Evolutionary conservation across 768 basidiomycete species (phyloP), one percentile per base, ranked within the genome.

Genomic region (Tylopilus subfusipes): DNA sequence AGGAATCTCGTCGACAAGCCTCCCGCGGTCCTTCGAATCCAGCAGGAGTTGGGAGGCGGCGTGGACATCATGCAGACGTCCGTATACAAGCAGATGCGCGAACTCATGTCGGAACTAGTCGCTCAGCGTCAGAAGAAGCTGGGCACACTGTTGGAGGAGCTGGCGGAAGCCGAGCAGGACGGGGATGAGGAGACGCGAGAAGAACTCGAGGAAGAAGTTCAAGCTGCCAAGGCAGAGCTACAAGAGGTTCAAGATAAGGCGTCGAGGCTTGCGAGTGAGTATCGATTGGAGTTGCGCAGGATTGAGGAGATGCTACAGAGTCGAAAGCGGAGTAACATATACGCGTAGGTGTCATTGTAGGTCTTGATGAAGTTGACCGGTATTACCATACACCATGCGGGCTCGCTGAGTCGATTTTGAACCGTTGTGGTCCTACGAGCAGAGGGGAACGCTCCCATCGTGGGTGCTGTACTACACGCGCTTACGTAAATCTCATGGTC

Each of bases 1-100:
- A 68, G 67, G 5, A 62, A 63, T 5, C 63, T 85, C 38, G 42
- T 80, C 4, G 59, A 66, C 34, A 76, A 72, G 33, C 49, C 59
- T 1, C 76, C 78, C 0, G 54, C 73, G 0, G 65, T 73, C 0
- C 69, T 85, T 13, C 76, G 73, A 21, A 82, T 85, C 47, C 83
- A 84, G 58, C 63, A 63, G n/a, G 83, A 85, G 60, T 68, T 84
- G 3, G 76, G 76, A 34, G 68, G 75, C 22, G 69, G 74, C 5
- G 71, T 74, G 50, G 72, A 77, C 42, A 75, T 84, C 38, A 69
- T 75, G 25, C 71, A 84, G 54, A 83, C 84, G 0, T 69, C 71
- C 4, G 82, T 82, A 1, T 82, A 78, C n/a, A 72, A 61, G 42
- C 82, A 82, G 55, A 71, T 85, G 4, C 73, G 73, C 47, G 71